Base-by-base conservation (phyloP, 768 basidiomycete genomes). In the Naganishia vaughanmartiniae region DNA sequence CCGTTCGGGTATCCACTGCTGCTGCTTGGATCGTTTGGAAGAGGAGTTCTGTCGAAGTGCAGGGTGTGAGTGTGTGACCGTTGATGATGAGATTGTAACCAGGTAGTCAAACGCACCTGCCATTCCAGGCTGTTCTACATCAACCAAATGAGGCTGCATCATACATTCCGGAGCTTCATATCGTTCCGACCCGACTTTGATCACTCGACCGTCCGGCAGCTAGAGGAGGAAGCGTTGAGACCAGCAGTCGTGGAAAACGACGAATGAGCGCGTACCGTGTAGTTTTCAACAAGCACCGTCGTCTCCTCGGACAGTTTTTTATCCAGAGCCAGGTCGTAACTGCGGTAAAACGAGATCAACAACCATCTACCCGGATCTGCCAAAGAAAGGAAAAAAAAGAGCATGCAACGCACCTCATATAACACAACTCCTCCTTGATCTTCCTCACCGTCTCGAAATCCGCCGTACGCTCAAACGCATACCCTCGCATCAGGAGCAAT, bases 151-250 rank as follows among this genome's bases (percentile, higher is more conserved):
- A 26, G 96, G 96, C 80, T 99, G 95, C 89, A 99, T 98, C 93
- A 98, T 93, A 83, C 96, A 98, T 83, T 99, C 96, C 6, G 96
- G 95, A 15, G 95, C 96, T 83, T 98, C 95, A 78, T 97, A 99
- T 15, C 96, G 90, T 81, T 99, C 96, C 0, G 93, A 92, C 33
- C 95, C 96, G 72, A 98, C 93, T 85, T 95, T 96, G 86, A 98
- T 96, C 17, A 85, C 87, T 67, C 96, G 91, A 0, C 96, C 96
- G 77, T 98, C 96, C 21, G 93, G 93, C 54, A 96, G 88, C 91
- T 94, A 75, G 9, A 17, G 21, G 0, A 21, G 2, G 66, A 79
- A 54, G 10, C 42, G 30, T 42, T 46, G 21, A 54, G 17, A 46
- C n/a, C n/a, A 15, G 28, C 39, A 42, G 26, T 66, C 19, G 39